phyloP scores from a whole-genome alignment of 768 basidiomycete species.

The Amanita pallidorosea region DNA sequence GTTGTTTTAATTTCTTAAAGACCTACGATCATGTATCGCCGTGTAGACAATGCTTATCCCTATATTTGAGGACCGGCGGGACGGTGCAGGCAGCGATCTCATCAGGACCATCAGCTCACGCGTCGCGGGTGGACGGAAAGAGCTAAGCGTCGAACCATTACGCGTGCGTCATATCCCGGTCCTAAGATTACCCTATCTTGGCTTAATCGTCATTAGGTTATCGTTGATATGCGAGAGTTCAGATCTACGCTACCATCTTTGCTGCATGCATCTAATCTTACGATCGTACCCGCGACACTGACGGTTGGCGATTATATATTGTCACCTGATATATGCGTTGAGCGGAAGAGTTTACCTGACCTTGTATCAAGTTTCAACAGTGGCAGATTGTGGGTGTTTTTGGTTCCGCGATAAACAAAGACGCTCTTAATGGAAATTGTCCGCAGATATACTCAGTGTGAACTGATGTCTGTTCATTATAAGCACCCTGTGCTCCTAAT shows the following conservation, averaged over 20 bases:
- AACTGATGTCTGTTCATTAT: constrained; percentile 93
- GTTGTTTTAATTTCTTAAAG: neutral
- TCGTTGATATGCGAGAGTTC: constrained; percentile 97
- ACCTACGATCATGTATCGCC: neutral
- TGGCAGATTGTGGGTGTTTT: constrained; percentile 70
- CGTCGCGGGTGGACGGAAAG: constrained; percentile 76
- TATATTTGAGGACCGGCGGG: constrained; percentile 51
- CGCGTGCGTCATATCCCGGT: constrained; percentile 27
- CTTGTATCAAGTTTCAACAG: constrained; percentile 89
- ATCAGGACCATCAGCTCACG: constrained; percentile 79
- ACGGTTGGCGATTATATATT: constrained; percentile 95
- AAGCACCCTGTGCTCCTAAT: constrained; percentile 89
- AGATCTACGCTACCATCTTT: constrained; percentile 85
- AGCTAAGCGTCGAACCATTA: constrained; percentile 53
- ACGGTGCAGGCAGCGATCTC: constrained; percentile 31
- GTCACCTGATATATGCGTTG: constrained; percentile 91
- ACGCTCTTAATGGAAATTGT: neutral
- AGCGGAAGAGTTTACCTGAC: constrained; percentile 91
- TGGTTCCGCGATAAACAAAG: neutral
- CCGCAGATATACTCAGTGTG: constrained; percentile 89
- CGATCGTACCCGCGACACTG: constrained; percentile 84
- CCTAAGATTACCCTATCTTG: neutral
- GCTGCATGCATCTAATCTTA: constrained; percentile 69
- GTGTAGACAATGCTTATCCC: constrained; percentile 82
- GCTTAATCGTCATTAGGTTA: constrained; percentile 41